These are phyloP conservation scores for Trifolium pratense DNA, from an alignment of 306 rosid species.

Conservation along the genomic window DNA sequence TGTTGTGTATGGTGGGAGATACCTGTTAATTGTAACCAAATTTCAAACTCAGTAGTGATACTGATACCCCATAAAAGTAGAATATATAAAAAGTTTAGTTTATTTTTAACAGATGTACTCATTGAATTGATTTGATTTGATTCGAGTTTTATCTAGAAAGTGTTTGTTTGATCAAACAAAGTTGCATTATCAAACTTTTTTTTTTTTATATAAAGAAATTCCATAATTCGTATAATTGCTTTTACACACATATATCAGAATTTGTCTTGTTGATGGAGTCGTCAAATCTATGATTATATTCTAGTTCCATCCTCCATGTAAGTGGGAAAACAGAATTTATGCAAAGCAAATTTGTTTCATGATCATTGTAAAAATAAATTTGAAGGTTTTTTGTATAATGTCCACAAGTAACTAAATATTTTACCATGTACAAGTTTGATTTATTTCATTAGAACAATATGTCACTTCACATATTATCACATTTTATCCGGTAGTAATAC, in stretches of 20 bases:
- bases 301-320: neutral
- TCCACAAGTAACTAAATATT: no score
- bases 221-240: neutral
- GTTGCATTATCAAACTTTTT: neutral
- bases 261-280: neutral
- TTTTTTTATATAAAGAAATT: neutral
- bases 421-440: no score
- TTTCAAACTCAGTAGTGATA: neutral
- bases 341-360: constrained; percentile 2
- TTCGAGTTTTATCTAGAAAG: constrained; percentile 3
- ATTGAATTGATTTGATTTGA: neutral
- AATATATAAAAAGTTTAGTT: no score
- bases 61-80: no score
- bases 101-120: no score
- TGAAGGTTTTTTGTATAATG: no score
- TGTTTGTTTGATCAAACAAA: constrained; percentile 17
- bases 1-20: constrained; percentile 68
- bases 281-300: constrained; percentile 17
- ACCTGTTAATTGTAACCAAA: constrained; percentile 45
- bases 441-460: no score
- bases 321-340: constrained; percentile 37
- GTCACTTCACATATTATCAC: no score
- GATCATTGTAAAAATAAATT: no score
- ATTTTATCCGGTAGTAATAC: no score
- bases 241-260: neutral